Conservation (phyloP, 1,139 yeast species). For the Sugiyamaella japonica region DNA sequence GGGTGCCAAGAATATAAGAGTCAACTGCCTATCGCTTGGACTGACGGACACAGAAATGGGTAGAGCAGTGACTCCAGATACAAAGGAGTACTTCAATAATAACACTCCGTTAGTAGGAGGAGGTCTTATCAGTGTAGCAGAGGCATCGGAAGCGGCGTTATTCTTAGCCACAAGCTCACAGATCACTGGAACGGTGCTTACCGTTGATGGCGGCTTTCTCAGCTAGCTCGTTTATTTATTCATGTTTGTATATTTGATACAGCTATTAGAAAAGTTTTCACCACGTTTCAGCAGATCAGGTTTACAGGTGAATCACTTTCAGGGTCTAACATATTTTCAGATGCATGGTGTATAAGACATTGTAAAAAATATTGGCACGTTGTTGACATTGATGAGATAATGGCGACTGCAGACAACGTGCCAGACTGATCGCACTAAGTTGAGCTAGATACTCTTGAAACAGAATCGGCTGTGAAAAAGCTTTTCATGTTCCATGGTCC, state of each 20-base stretch:
- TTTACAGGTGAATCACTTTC: too few species aligned
- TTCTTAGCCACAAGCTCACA: conserved; percentile 33
- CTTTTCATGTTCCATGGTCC: too few species aligned
- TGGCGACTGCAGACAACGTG: too few species aligned
- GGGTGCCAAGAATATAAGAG: conserved; percentile 50
- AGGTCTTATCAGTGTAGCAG: conserved; percentile 34
- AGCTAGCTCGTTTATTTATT: background rate
- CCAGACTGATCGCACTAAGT: too few species aligned
- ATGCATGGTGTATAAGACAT: too few species aligned
- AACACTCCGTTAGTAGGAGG: conserved; percentile 30
- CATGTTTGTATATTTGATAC: background rate
- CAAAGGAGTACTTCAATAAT: conserved; percentile 24
- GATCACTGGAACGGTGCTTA: conserved; percentile 38
- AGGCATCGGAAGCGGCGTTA: conserved; percentile 42
- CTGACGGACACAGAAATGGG: conserved; percentile 76
- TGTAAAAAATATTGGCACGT: too few species aligned
- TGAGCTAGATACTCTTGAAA: too few species aligned
- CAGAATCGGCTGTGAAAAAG: too few species aligned
- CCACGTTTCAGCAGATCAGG: too few species aligned
- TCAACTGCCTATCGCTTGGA: conserved; percentile 73
- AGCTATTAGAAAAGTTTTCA: background rate
- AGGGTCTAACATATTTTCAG: too few species aligned
- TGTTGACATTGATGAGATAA: too few species aligned
- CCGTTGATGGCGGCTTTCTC: conserved; percentile 39
- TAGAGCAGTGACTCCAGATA: conserved; percentile 23